Conservation (phyloP, 495 filamentous ascomycete genomes). For the Penicillium taxi region DNA sequence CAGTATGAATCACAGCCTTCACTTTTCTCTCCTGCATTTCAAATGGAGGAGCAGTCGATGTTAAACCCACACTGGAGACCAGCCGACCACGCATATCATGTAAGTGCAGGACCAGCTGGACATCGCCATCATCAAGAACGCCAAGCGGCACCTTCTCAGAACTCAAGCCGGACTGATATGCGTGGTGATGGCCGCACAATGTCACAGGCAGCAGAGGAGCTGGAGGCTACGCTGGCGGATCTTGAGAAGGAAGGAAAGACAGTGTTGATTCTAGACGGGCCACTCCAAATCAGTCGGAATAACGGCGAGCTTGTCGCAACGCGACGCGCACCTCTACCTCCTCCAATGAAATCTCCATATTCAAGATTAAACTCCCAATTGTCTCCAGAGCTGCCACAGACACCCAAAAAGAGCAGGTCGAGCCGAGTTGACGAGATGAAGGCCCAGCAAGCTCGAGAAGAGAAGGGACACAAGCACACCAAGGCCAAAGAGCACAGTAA, state of each 20-base stretch:
- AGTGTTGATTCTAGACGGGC: conserved; percentile 19
- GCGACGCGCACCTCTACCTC: conserved; percentile 31
- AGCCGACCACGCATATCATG: background rate
- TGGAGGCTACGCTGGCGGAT: conserved; percentile 7
- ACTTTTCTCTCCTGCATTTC: too few species aligned
- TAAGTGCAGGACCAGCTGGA: conserved; percentile 1
- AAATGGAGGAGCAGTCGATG: too few species aligned
- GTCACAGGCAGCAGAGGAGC: conserved; percentile 27
- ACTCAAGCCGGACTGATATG: background rate
- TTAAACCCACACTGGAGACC: conserved; percentile 1
- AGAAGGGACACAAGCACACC: conserved; percentile 4
- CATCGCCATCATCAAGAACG: background rate
- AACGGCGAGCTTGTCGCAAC: conserved; percentile 32
- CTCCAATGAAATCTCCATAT: conserved; percentile 19
- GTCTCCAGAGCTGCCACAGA: conserved; percentile 1
- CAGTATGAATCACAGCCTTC: background rate
- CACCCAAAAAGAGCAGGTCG: background rate
- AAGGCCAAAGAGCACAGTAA: conserved; percentile 5
- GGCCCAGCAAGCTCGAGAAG: background rate
- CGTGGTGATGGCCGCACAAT: conserved; percentile 16
- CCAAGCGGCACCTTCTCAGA: background rate
- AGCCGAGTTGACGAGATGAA: background rate
- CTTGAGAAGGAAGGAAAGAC: conserved; percentile 1
- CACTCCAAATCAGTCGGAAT: conserved; percentile 33
- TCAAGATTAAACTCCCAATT: conserved; percentile 6